A percentile compares a stretch with the other conserved stretches of the same genome.
phyloP scores from a whole-genome alignment of 768 basidiomycete genomes.

The Boletus reticulatus region DNA sequence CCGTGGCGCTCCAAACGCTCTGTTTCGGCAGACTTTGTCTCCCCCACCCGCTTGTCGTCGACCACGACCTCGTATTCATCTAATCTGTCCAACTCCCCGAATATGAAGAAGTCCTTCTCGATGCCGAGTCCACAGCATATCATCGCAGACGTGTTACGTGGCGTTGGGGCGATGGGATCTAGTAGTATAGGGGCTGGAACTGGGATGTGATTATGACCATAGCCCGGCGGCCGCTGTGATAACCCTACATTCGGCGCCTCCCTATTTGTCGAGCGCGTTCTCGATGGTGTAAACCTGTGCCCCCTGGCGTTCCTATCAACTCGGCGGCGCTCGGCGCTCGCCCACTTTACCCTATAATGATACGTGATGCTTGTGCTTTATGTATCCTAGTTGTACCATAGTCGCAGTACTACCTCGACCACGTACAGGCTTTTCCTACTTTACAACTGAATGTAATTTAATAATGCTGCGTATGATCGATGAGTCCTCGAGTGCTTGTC shows the following conservation, averaged over 20 bases:
- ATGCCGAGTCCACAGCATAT: constrained; percentile 20
- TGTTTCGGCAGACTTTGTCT: neutral
- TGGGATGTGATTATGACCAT: neutral
- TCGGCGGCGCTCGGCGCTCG: neutral
- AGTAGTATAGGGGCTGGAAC: neutral
- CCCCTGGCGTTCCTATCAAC: too few species aligned
- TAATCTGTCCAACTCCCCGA: neutral
- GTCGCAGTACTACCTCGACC: neutral
- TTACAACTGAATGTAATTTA: too few species aligned
- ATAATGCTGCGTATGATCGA: too few species aligned
- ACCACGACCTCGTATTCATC: neutral
- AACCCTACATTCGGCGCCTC: too few species aligned
- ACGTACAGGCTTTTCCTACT: too few species aligned
- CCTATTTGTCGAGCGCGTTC: too few species aligned
- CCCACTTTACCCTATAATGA: neutral
- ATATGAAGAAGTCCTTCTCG: constrained; percentile 15
- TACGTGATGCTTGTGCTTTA: neutral
- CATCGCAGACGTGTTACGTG: constrained; percentile 40
- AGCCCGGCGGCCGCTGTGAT: too few species aligned
- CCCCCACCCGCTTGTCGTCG: neutral
- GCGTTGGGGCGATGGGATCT: constrained; percentile 38
- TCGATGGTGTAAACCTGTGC: too few species aligned
- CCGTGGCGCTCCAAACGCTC: constrained; percentile 12
- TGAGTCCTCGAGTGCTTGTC: too few species aligned
- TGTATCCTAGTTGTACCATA: neutral